phyloP scores from a whole-genome alignment of 1,139 yeast species.

The Hyphopichia buzzinii region DNA sequence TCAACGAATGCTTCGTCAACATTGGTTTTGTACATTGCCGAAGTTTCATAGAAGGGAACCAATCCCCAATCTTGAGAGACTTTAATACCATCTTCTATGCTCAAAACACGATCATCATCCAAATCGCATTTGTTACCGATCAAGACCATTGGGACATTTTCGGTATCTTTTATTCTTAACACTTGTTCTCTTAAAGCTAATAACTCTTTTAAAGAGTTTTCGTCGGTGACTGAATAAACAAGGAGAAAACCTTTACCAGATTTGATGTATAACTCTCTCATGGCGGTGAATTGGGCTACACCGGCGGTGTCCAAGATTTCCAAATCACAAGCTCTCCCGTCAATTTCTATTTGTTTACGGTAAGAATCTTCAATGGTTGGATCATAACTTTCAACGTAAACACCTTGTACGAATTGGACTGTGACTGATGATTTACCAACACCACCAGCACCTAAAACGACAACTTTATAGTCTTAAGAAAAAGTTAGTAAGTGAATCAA shows the following conservation, averaged over 20 bases:
- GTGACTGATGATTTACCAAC: constrained; percentile 53
- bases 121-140: constrained; percentile 89
- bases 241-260: constrained; percentile 83
- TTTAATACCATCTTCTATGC: constrained; percentile 76
- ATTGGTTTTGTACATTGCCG: constrained; percentile 87
- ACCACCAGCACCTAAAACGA: constrained; percentile 53
- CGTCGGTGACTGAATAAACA: constrained; percentile 88
- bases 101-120: constrained; percentile 69
- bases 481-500: background rate
- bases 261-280: constrained; percentile 74
- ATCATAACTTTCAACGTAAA: constrained; percentile 50
- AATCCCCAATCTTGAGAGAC: constrained; percentile 85
- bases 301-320: constrained; percentile 59
- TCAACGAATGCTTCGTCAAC: constrained; percentile 89
- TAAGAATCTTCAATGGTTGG: constrained; percentile 69
- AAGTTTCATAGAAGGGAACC: constrained; percentile 90
- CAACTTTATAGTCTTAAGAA: constrained; percentile 41
- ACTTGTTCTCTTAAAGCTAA: constrained; percentile 86
- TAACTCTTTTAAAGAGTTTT: constrained; percentile 78
- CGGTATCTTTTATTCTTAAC: constrained; percentile 78
- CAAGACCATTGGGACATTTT: constrained; percentile 77
- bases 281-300: constrained; percentile 52
- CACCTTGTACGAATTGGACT: constrained; percentile 52
- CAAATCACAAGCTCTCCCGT: constrained; percentile 86
- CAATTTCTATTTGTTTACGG: constrained; percentile 87